phyloP scores from a whole-genome alignment of 345 rosid species.

The Mallotus nudiflorus region DNA sequence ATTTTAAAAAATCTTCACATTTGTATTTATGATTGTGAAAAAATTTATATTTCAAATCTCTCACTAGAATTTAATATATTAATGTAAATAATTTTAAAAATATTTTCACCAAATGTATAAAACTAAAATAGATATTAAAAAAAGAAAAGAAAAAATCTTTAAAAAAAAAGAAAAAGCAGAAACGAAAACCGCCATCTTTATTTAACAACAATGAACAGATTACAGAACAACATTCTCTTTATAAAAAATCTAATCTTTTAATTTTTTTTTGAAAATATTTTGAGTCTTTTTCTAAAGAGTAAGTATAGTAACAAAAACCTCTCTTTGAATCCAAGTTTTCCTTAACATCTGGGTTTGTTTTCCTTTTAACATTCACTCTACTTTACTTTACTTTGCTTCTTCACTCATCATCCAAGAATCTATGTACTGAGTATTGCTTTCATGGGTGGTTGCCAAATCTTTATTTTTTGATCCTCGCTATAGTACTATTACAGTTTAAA shows the following conservation, averaged over 20 bases:
- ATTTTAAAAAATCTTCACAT: too few species aligned
- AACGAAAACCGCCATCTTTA: constrained; percentile 12
- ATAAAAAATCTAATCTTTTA: neutral
- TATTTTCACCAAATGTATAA: too few species aligned
- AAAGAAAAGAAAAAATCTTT: neutral
- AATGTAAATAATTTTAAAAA: too few species aligned
- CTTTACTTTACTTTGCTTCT: neutral
- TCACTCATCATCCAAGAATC: constrained; percentile 15
- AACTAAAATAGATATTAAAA: neutral
- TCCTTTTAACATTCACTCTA: constrained; percentile 14
- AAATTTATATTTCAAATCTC: too few species aligned
- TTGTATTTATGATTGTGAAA: too few species aligned
- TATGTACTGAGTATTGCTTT: constrained; percentile 36
- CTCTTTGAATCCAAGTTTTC: constrained; percentile 80
- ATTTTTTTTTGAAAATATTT: neutral
- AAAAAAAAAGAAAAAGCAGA: neutral
- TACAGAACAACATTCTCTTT: constrained; percentile 9
- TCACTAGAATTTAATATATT: too few species aligned
- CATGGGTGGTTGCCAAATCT: constrained; percentile 57
- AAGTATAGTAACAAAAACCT: constrained; percentile 34
- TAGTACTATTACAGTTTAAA: constrained; percentile 1
- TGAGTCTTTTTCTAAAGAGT: neutral
- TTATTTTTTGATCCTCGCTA: constrained; percentile 34
- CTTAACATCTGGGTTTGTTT: constrained; percentile 20
- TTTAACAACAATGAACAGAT: neutral